Base-by-base conservation (phyloP, 176 grass and related monocot genomes). In the Juncus effusus region DNA sequence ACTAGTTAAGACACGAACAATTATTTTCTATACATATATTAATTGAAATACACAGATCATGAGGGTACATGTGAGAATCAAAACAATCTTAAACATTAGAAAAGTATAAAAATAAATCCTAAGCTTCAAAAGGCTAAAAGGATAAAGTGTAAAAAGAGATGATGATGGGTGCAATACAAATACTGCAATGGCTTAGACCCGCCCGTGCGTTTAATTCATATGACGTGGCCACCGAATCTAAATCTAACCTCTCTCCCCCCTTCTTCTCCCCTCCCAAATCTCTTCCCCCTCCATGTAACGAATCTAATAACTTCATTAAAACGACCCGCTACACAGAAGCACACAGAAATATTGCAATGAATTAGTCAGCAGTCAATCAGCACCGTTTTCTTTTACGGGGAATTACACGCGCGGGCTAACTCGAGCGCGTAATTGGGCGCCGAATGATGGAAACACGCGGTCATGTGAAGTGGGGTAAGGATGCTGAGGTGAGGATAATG, bases 171-270 rank as follows among this genome's bases (percentile, higher is more conserved):
- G 67, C 65, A n/a, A n/a, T n/a, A n/a, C n/a, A n/a, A n/a, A n/a
- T n/a, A n/a, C n/a, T 70, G 67, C 65, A 38, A 69, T n/a, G 10
- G 13, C 19, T 28, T 53, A 69, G 44, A 69, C 63, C 47, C 65
- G 35, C 67, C 67, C 67, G 67, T 70, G 67, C 67, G 67, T 70
- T 58, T 70, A 70, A 58, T 70, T 70, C 53, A 70, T 36, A 40
- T 70, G 67, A 70, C 67, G 67, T 70, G 67, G 38, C 53, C 38
- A 44, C 53, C 67, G 67, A 70, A 70, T 70, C 67, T n/a, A 42
- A 57, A 58, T 70, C 54, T 69, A 13, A 57, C 66, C 66, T 3
- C n/a, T 56, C 12, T 70, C 51, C 14, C 12, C 56, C 51, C 36
- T 1, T 42, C 16, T 42, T 56, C 4, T 28, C 51, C 16, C 44